Evolutionary conservation across 192 early-diverging fungal species (phyloP), one percentile per base, ranked within the genome.

Genomic region (Coemansia brasiliensis): DNA sequence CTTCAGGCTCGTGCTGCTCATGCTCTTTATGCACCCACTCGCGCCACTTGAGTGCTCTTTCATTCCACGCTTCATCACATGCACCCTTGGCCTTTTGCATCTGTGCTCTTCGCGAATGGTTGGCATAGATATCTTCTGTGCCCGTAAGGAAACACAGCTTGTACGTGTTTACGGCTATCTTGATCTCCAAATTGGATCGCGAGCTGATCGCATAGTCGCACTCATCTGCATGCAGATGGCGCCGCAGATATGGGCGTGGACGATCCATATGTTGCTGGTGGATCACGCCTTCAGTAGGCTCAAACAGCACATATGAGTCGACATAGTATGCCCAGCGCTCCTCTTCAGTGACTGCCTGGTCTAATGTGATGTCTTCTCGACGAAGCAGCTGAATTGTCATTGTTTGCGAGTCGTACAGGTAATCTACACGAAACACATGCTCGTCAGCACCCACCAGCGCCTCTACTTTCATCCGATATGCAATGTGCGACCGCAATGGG

Each of bases 111-210:
- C 78, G 51, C 48, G 75, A 52, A 57, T 74, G 76, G 65, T 74
- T 71, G 74, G 82, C 74, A 66, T 79, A 82, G 92, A 97, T 74
- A 57, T 99, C 97, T 69, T 99, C 97, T 4, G 95, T 94, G 20
- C 90, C 83, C 41, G 89, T 92, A 22, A 99, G 88, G 69, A 94
- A 99, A 67, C 94, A 98, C 54, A 99, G 91, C 80, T 94, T 93
- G 84, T 99, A 99, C 7, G 95, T 95, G 69, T 98, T 95, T 42
- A 92, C 85, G 39, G 92, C 91, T 41, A 99, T 96, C 83, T 99
- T 99, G 69, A 96, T 87, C 71, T 99, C 93, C 44, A 99, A 77
- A 9, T 89, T 92, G 68, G 84, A 83, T 38, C 83, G 83, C 39
- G 86, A 86, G 65, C 85, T 82, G 16, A 94, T 71, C 21, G 69